Evolutionary conservation across 2,329 filamentous ascomycete genomes (phyloP), one percentile per base, ranked within the genome.

Genomic region (Diaporthe australafricana): DNA sequence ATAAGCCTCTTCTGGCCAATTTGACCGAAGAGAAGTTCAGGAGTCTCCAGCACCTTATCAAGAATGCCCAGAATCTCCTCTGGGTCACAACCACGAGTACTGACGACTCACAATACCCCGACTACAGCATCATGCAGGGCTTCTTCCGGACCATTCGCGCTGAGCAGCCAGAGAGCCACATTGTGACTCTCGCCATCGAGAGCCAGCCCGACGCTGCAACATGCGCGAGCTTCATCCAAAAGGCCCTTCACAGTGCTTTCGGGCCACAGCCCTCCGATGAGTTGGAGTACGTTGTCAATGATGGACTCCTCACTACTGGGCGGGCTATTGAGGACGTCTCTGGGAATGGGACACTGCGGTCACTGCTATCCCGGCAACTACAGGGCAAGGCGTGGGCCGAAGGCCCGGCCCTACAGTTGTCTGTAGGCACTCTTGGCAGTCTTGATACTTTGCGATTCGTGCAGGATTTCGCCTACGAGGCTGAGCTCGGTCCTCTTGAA

Each of bases 371-470:
- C 40, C 56, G 56, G 25, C 56, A 62, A 22, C 11, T 62, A 11
- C 56, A 62, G 25, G 2, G 27, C 56, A 62, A n/a, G 12, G 6
- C 65, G 5, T 70, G 65, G 66, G 8, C 63, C 38, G 53, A 72
- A 17, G 70, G 63, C 1, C 70, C 55, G 9, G 42, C 56, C 2
- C 67, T 74, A 55, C 16, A 35, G 5, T 35, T 75, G n/a, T 38
- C 67, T 1, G 30, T 74, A 1, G 68, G 53, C 6, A 66, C 47
- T 2, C 68, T 71, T 11, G 73, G 74, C 2, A 63, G 69, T 9
- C 48, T 77, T 5, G 75, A 74, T 52, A 70, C 68, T 5, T 62
- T 71, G 25, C 32, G 17, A 5, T 78, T 74, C 53, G 53, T 50
- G 50, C 70, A 68, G 74, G 77, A 65, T 74, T 74, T 47, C 25